These are phyloP conservation scores for Alternaria arborescens DNA, from an alignment of 2,329 filamentous ascomycete genomes.

Conservation along the genomic window DNA sequence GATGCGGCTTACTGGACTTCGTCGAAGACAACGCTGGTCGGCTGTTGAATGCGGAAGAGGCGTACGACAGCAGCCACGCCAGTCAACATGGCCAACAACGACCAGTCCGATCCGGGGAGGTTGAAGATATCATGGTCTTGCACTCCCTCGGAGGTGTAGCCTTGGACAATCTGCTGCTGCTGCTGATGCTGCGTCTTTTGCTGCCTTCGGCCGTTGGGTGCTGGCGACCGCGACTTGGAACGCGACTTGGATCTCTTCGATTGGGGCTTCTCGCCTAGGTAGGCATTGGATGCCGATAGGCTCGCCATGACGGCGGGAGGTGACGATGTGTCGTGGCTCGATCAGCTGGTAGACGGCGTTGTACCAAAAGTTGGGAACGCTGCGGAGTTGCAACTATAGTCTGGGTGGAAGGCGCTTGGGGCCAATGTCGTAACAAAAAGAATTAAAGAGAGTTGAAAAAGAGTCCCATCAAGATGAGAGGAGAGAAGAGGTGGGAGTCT, in stretches of 20 bases:
- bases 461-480: conserved; percentile 31
- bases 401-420: conserved; percentile 1
- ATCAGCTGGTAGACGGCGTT: conserved; percentile 31
- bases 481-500: conserved; percentile 25
- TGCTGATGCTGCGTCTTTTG: conserved; percentile 34
- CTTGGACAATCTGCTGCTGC: conserved; percentile 45
- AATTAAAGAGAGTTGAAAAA: conserved; percentile 50
- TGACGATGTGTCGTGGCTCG: conserved; percentile 28
- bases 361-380: conserved; percentile 12
- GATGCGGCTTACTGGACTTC: conserved; percentile 88
- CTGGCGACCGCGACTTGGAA: conserved; percentile 47
- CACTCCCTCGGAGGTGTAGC: conserved; percentile 81
- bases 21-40: conserved; percentile 96
- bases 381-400: conserved; percentile 20
- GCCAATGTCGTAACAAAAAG: conserved; percentile 19
- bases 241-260: conserved; percentile 38
- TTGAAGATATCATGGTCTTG: conserved; percentile 91
- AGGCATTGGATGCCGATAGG: conserved; percentile 38
- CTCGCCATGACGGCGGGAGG: conserved; percentile 49
- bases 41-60: conserved; percentile 95
- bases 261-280: conserved; percentile 45
- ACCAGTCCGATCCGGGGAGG: conserved; percentile 84
- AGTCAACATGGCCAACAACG: conserved; percentile 76
- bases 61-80: conserved; percentile 80
- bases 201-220: conserved; percentile 45